Percentiles rank a stretch among this genome's conserved stretches.
Conservation (phyloP, 176 grass and related monocot genomes). For the Hordeum vulgare region MorexV3_pseudomolecules_assembly NC_058522.1:437476157-437476656, state of each 20-base stretch:
- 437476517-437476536: conserved; percentile 84
- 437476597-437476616: conserved; percentile 31
- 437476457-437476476: conserved; percentile 94
- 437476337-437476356: conserved; percentile 5
- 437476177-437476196: conserved; percentile 75
- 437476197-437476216: conserved; percentile 84
- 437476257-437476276: conserved; percentile 94
- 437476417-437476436: conserved; percentile 89
- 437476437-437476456: conserved; percentile 90
- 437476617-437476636: conserved; percentile 50
- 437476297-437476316: background rate
- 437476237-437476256: conserved; percentile 93
- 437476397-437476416: conserved; percentile 92
- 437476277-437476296: conserved; percentile 55
- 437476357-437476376: conserved; percentile 8
- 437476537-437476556: conserved; percentile 58
- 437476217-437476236: conserved; percentile 85
- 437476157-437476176: conserved; percentile 85
- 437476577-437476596: background rate
- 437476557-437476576: conserved; percentile 66
- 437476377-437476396: conserved; percentile 74
- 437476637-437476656: conserved; percentile 92
- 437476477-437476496: conserved; percentile 77
- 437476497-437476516: conserved; percentile 93
- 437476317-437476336: conserved; percentile 17